Conservation (phyloP, 441 rosid genomes). For the Jatropha podagrica region DNA sequence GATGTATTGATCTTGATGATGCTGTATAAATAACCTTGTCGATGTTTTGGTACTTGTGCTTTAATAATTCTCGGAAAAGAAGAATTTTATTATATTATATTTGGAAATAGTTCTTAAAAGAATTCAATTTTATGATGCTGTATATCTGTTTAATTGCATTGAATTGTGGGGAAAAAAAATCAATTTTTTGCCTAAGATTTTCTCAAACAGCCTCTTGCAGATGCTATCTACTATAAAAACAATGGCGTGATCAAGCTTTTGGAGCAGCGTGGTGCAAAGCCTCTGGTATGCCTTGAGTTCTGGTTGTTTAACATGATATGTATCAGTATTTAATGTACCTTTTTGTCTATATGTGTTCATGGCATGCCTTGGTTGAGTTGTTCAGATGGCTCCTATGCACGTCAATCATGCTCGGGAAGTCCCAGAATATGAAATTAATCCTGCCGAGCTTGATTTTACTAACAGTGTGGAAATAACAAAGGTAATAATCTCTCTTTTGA, state of each 20-base stretch:
- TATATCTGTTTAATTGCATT: background rate
- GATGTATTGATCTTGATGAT: background rate
- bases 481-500: constrained; percentile 36
- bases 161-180: too few species aligned
- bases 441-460: constrained; percentile 76
- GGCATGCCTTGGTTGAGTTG: constrained; percentile 5
- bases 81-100: background rate
- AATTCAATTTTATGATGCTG: background rate
- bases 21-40: background rate
- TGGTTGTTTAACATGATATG: background rate
- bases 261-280: constrained; percentile 79
- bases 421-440: constrained; percentile 85
- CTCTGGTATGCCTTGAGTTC: constrained; percentile 47
- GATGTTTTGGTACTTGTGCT: background rate
- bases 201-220: constrained; percentile 78
- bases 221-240: constrained; percentile 81
- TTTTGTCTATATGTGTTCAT: constrained; percentile 2
- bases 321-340: background rate
- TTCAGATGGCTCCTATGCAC: constrained; percentile 89
- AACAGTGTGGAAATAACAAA: constrained; percentile 71
- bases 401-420: constrained; percentile 83
- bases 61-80: background rate
- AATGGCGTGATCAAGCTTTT: constrained; percentile 72
- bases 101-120: background rate
- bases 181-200: constrained; percentile 22